These are phyloP conservation scores for Singerocomus inundabilis DNA, from an alignment of 1,284 basidiomycete genomes.

Conservation along the genomic window DNA sequence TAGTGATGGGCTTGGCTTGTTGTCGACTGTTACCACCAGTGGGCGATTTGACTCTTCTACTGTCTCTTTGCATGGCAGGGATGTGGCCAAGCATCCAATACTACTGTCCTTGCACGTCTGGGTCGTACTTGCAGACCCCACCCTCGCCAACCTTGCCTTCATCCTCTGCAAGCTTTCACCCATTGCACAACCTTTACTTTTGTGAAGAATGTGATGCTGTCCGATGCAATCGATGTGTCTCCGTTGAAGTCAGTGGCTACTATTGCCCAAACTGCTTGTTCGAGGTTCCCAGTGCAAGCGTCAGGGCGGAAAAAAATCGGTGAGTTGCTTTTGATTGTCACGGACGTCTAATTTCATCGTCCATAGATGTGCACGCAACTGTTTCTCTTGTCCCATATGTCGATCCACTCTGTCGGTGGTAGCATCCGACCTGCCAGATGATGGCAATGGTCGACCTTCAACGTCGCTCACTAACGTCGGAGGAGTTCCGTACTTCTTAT, in stretches of 20 bases:
- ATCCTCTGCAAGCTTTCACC: conserved; percentile 75
- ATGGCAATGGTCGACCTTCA: conserved; percentile 50
- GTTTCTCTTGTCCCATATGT: conserved; percentile 95
- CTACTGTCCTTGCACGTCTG: conserved; percentile 67
- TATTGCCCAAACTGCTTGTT: conserved; percentile 99
- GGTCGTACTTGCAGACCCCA: conserved; percentile 52
- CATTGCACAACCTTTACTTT: conserved; percentile 87
- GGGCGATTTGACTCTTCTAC: too few relatives aligned
- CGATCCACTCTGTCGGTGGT: conserved; percentile 85
- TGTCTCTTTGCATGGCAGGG: too few relatives aligned
- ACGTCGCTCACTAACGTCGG: conserved; percentile 58
- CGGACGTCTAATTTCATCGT: conserved; percentile 9
- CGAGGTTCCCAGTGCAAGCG: conserved; percentile 95
- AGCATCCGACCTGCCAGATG: conserved; percentile 78
- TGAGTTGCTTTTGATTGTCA: conserved; percentile 31
- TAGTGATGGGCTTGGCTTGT: not conserved
- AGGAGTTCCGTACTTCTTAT: conserved; percentile 86
- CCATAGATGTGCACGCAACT: conserved; percentile 91
- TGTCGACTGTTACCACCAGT: not conserved
- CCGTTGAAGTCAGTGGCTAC: conserved; percentile 91
- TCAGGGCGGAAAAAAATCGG: conserved; percentile 94
- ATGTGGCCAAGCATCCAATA: conserved; percentile 50
- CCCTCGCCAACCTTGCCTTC: conserved; percentile 74
- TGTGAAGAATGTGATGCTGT: conserved; percentile 98
- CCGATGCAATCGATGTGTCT: conserved; percentile 89